phyloP scores from a whole-genome alignment of 108 stramenopile genomes.

The Fragilariopsis cylindrus region DNA sequence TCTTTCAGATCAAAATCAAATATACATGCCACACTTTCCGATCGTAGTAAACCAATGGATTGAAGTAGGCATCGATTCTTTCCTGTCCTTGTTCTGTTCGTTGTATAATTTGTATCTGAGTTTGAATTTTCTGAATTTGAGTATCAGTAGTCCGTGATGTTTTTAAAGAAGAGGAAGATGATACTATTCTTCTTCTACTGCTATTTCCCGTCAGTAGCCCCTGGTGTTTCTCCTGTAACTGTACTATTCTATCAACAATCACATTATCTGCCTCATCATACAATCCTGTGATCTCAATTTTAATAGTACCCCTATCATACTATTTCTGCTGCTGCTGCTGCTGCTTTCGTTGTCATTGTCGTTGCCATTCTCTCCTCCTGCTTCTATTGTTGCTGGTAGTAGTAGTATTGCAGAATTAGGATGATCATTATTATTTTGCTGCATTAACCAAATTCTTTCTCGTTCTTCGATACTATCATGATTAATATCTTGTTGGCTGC shows the following conservation, averaged over 20 bases:
- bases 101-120: background rate
- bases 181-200: background rate
- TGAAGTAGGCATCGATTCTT: constrained; percentile 23
- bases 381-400: too few species aligned
- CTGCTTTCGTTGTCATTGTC: background rate
- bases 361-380: background rate
- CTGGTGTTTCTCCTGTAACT: constrained; percentile 1
- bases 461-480: too few species aligned
- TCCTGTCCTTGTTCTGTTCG: constrained; percentile 30
- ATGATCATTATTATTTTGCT: too few species aligned
- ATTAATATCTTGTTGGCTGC: too few species aligned
- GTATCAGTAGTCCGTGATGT: background rate
- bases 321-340: too few species aligned
- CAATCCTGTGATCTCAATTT: constrained; percentile 23
- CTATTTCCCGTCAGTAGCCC: background rate
- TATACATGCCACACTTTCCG: constrained; percentile 16
- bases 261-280: constrained; percentile 32
- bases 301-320: background rate
- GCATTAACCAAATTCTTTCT: too few species aligned
- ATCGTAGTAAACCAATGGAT: constrained; percentile 21
- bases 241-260: constrained; percentile 20
- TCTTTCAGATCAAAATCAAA: background rate
- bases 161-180: background rate
- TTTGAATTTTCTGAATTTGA: background rate
- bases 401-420: too few species aligned